These are phyloP conservation scores for Talaromyces sp. DNA, from an alignment of 2,329 filamentous ascomycete species.

Conservation along the genomic window DNA sequence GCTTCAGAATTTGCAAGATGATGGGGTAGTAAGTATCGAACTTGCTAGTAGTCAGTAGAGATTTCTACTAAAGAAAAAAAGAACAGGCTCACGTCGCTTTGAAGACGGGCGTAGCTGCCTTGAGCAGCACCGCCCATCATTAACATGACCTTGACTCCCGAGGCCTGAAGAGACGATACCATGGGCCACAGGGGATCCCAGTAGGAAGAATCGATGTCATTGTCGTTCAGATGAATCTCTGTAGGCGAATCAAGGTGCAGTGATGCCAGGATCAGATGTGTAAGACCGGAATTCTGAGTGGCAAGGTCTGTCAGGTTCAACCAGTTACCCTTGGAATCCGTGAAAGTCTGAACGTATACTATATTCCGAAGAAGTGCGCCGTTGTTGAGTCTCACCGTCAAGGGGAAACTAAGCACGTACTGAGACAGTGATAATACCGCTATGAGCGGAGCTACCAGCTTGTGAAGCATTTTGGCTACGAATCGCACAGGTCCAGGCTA, in stretches of 20 bases:
- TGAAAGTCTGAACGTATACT: slow-evolving; percentile 24
- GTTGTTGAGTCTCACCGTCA: not conserved
- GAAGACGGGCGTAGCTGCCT: slow-evolving; percentile 40
- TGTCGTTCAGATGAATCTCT: slow-evolving; percentile 52
- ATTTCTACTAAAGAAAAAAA: not conserved
- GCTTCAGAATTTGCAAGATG: slow-evolving; percentile 25
- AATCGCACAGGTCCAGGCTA: not conserved
- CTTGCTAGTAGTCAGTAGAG: not conserved
- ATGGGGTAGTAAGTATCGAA: slow-evolving; percentile 49
- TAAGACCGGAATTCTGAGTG: slow-evolving; percentile 30
- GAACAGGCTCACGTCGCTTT: slow-evolving; percentile 21
- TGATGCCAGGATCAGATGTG: slow-evolving; percentile 51
- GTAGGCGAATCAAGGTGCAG: slow-evolving; percentile 46
- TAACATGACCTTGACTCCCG: slow-evolving; percentile 48
- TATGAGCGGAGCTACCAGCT: not conserved
- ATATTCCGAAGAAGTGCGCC: slow-evolving; percentile 17
- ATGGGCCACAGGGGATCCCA: slow-evolving; percentile 43
- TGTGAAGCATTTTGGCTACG: not conserved
- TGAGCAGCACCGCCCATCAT: slow-evolving; percentile 52
- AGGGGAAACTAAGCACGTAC: not conserved
- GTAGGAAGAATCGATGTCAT: slow-evolving; percentile 24
- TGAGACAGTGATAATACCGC: not conserved
- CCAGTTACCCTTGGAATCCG: slow-evolving; percentile 19
- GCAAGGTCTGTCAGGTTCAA: slow-evolving; percentile 49
- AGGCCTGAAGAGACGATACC: slow-evolving; percentile 45